A percentile compares a stretch with the other conserved stretches of the same genome.
Conservation (phyloP, 2,329 filamentous ascomycete species). For the Exserohilum turcica region DNA sequence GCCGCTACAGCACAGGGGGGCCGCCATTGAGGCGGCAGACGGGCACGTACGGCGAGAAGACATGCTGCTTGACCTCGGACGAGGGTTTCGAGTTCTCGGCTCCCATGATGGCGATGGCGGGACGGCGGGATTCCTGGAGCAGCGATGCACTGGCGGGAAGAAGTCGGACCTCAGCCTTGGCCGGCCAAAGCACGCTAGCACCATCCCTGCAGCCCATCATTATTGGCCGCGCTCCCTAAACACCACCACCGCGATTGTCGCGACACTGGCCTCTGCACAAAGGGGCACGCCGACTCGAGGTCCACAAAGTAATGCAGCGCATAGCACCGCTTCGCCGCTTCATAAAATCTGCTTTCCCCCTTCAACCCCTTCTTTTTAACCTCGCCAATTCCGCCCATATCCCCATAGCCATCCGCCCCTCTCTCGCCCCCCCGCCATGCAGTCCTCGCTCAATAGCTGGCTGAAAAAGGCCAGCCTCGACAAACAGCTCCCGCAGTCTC, state of each 20-base stretch:
- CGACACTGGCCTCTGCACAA: background rate
- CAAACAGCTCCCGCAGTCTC: slow-evolving; percentile 19
- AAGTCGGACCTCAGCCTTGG: slow-evolving; percentile 40
- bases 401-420: background rate
- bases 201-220: slow-evolving; percentile 20
- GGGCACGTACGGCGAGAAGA: slow-evolving; percentile 63
- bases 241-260: slow-evolving; percentile 17
- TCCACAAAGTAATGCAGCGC: background rate
- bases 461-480: slow-evolving; percentile 52
- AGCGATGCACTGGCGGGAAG: slow-evolving; percentile 38
- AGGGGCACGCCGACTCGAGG: no score
- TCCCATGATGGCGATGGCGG: slow-evolving; percentile 58
- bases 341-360: background rate
- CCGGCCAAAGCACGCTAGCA: slow-evolving; percentile 30
- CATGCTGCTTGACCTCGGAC: slow-evolving; percentile 60
- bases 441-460: slow-evolving; percentile 55
- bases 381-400: background rate
- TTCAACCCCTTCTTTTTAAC: background rate
- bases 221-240: slow-evolving; percentile 19
- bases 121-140: slow-evolving; percentile 25
- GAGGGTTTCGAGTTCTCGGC: slow-evolving; percentile 66
- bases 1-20: background rate
- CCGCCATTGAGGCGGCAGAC: slow-evolving; percentile 29
- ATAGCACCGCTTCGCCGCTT: background rate
- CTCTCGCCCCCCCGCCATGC: slow-evolving; percentile 34